Base-by-base conservation (phyloP, 2,329 filamentous ascomycete genomes). In the Sarocladium brachiariae region DNA sequence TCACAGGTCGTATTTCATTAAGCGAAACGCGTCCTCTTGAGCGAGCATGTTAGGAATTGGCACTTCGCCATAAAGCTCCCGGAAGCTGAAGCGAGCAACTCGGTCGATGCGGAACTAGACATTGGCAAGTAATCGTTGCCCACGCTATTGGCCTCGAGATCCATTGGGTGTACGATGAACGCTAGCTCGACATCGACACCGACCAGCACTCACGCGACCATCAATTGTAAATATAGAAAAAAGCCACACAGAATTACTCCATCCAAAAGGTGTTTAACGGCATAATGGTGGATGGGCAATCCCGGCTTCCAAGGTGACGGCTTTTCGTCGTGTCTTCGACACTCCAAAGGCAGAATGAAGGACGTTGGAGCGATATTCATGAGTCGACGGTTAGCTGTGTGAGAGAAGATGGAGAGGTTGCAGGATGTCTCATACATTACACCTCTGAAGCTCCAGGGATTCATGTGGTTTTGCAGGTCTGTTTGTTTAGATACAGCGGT, bases 1-100 rank as follows among this genome's bases (percentile, higher is more conserved):
- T 35, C 18, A 34, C 25, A 82, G 78, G 68, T 76, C 79, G 25
- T 83, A 82, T 63, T 82, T 82, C 53, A 81, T 83, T 57, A 73
- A 70, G 55, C 70, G 72, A 54, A 81, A 80, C 54, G 68, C 75
- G 52, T 55, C 59, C 24, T 60, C 63, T 49, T 71, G 60, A 69
- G 43, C 27, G 19, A 48, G 25, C 13, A 23, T 16, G 31, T 23
- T n/a, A n/a, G n/a, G 10, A 37, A 25, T 25, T 13, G 34, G 10
- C 34, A 38, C 16, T 21, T 31, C 11, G 19, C 23, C 30, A 16
- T n/a, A n/a, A n/a, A n/a, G n/a, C n/a, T n/a, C n/a, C n/a, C n/a
- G n/a, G n/a, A n/a, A n/a, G n/a, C n/a, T n/a, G n/a, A n/a, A n/a
- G n/a, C n/a, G n/a, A n/a, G n/a, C n/a, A n/a, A n/a, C n/a, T n/a